A percentile compares a stretch with the other conserved stretches of the same genome.
phyloP scores from a whole-genome alignment of 805 yeast genomes.

The Cyberlindnera americana region DNA sequence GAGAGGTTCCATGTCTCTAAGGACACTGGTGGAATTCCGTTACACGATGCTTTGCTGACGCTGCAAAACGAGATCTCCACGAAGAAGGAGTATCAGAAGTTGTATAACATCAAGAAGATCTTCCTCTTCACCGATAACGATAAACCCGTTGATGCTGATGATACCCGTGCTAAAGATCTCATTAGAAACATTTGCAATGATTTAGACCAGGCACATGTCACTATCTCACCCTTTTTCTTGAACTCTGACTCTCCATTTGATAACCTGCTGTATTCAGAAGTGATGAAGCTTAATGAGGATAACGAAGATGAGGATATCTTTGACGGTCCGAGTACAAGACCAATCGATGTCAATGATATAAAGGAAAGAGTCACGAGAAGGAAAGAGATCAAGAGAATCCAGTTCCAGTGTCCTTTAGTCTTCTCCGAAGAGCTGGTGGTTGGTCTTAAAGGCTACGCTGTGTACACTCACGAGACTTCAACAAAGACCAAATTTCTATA shows the following conservation, averaged over 20 bases:
- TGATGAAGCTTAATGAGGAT: constrained; percentile 35
- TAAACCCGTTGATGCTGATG: constrained; percentile 49
- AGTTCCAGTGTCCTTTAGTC: constrained; percentile 58
- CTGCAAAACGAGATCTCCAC: constrained; percentile 53
- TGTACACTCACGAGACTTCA: constrained; percentile 52
- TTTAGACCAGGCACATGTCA: constrained; percentile 49
- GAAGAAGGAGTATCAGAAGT: constrained; percentile 35
- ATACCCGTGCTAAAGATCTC: constrained; percentile 38
- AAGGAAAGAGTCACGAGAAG: constrained; percentile 47
- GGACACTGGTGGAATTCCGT: constrained; percentile 27
- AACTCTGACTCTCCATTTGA: constrained; percentile 43
- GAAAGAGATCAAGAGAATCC: constrained; percentile 60
- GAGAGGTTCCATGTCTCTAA: constrained; percentile 30
- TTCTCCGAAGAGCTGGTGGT: constrained; percentile 54
- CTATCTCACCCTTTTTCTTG: constrained; percentile 60
- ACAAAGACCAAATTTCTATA: constrained; percentile 50
- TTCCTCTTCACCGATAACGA: constrained; percentile 77
- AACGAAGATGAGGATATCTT: constrained; percentile 16
- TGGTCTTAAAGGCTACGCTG: constrained; percentile 67
- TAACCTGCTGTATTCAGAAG: constrained; percentile 48
- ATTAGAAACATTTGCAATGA: constrained; percentile 59
- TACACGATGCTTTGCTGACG: constrained; percentile 43
- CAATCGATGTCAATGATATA: constrained; percentile 41
- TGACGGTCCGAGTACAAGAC: constrained; percentile 39
- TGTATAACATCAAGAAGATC: constrained; percentile 54